Evolutionary conservation across 75 land plant genomes (phyloP), one percentile per base, ranked within the genome.

Genomic region (Cryptomeria japonica): DNA sequence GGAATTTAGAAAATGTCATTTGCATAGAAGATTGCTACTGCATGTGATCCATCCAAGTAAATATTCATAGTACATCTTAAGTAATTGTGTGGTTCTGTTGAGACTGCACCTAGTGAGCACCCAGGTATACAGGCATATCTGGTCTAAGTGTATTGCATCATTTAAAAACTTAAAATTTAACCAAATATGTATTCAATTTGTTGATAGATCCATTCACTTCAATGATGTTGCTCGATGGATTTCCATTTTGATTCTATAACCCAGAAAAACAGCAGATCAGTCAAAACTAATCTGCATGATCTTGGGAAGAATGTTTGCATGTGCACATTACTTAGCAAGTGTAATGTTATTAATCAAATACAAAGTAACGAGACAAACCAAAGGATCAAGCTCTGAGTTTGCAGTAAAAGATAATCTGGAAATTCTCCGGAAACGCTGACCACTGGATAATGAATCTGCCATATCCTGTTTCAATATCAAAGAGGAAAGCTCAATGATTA

Each of bases 401-500:
- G 90, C 88, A 76, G 94, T 84, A 19, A 85, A 76, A 12, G 88
- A 85, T 77, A 88, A 88, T 13, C 91, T 93, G n/a, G 91, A 86
- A 16, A 96, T 88, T 86, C 92, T 92, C 88, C 89, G 92, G 89
- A 97, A 97, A 32, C 97, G 95, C 86, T 85, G 94, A 51, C 94
- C 94, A 83, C 85, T 79, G 31, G 87, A 77, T 84, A 86, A 73
- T 46, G 58, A 42, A n/a, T 91, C 92, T 75, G 88, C 87, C 91
- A 89, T 85, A 55, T 82, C 92, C 84, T 82, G 47, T 82, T 82
- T 44, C 28, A 82, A 46, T 82, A 46, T 82, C 90, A 82, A 34
- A 47, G 25, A 82, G 11, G 34, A 11, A 25, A 82, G 37, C 25
- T 39, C 49, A 46, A 14, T 3, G 46, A 41, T 79, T 79, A 79